phyloP scores from a whole-genome alignment of 345 rosid genomes.

The Lumnitzera racemosa region DNA sequence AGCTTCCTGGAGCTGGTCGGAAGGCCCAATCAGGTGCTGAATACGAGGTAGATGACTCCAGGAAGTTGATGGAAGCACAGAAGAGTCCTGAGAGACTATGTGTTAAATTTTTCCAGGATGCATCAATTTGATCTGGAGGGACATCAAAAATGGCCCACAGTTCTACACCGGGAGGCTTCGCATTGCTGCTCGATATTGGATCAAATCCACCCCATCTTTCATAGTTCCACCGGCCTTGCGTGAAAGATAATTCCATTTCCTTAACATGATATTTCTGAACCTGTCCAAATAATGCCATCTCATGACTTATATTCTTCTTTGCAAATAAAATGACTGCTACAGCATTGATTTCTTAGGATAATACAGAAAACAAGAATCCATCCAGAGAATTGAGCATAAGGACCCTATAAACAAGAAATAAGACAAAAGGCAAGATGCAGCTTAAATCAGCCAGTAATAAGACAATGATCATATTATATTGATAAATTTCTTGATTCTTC shows the following conservation, averaged over 20 bases:
- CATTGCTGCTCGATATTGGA: slow-evolving; percentile 71
- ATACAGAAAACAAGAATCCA: too few species aligned
- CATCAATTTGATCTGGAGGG: slow-evolving; percentile 61
- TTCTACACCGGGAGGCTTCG: slow-evolving; percentile 96
- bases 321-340: not conserved
- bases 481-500: too few species aligned
- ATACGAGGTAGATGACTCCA: slow-evolving; percentile 71
- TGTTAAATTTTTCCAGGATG: slow-evolving; percentile 84
- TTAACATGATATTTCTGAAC: slow-evolving; percentile 61
- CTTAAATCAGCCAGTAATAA: too few species aligned
- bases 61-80: slow-evolving; percentile 90
- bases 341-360: too few species aligned
- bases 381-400: too few species aligned
- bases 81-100: slow-evolving; percentile 90
- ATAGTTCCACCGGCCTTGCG: slow-evolving; percentile 98
- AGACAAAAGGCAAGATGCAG: too few species aligned
- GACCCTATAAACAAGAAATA: too few species aligned
- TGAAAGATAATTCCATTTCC: slow-evolving; percentile 95
- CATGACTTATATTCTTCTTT: not conserved
- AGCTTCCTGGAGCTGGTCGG: slow-evolving; percentile 39
- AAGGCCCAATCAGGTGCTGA: slow-evolving; percentile 83
- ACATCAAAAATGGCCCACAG: slow-evolving; percentile 95
- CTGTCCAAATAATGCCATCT: slow-evolving; percentile 29
- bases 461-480: too few species aligned
- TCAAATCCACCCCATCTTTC: slow-evolving; percentile 98